These are phyloP conservation scores for Toxoplasma gondii DNA, from an alignment of 169 alveolate genomes.

Conservation along the genomic window DNA sequence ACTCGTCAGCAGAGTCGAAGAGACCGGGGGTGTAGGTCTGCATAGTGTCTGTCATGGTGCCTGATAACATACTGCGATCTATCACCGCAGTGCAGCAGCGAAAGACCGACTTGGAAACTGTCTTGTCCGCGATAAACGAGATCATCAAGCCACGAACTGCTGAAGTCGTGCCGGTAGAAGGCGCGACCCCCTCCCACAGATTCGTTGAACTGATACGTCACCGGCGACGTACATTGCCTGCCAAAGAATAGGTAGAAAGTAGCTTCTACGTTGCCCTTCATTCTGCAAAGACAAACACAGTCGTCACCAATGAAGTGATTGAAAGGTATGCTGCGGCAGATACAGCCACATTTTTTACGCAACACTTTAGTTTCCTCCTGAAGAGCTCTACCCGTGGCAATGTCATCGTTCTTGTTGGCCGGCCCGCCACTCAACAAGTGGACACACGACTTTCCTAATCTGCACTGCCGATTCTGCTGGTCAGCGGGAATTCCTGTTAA, in stretches of 20 bases:
- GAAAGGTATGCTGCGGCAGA: too few species aligned
- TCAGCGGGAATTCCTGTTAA: too few species aligned
- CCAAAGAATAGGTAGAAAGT: slow-evolving; percentile 19
- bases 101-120: neutral
- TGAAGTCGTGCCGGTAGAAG: slow-evolving; percentile 18
- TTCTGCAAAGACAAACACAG: neutral
- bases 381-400: neutral
- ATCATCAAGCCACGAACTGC: slow-evolving; percentile 12
- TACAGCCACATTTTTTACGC: neutral
- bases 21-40: neutral
- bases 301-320: too few species aligned
- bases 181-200: neutral
- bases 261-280: neutral
- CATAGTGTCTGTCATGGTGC: neutral
- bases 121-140: neutral
- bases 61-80: neutral
- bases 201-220: slow-evolving; percentile 4
- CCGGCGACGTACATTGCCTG: neutral
- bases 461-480: too few species aligned
- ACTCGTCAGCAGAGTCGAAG: neutral
- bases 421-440: neutral
- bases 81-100: neutral
- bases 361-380: neutral
- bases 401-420: neutral
- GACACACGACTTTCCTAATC: neutral